Conservation (phyloP, 768 basidiomycete species). For the Leccinum disarticulatum region DNA sequence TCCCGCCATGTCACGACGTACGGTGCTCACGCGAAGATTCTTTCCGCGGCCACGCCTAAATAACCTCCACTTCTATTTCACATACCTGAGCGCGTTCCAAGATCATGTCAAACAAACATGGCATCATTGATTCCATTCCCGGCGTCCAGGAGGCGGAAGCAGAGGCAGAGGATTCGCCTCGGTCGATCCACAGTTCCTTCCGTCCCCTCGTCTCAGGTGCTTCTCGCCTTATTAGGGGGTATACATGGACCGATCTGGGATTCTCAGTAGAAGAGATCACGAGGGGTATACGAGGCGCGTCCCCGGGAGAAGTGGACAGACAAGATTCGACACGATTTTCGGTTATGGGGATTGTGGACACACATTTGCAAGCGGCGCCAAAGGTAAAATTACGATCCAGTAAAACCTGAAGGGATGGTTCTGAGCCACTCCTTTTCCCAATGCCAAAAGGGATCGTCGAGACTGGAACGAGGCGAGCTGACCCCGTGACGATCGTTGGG, state of each 20-base stretch:
- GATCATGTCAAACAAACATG: no score
- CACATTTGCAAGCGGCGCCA: conserved; percentile 53
- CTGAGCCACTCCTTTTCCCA: no score
- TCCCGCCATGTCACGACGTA: no score
- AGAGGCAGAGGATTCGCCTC: conserved; percentile 8
- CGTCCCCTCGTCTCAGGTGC: not conserved
- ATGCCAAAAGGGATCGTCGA: conserved; percentile 29
- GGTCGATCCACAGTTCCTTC: conserved; percentile 4
- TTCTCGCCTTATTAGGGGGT: not conserved
- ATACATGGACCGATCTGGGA: conserved; percentile 1
- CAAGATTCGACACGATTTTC: conserved; percentile 56
- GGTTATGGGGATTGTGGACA: conserved; percentile 67
- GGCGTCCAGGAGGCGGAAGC: not conserved
- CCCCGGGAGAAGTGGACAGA: conserved; percentile 47
- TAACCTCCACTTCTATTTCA: no score
- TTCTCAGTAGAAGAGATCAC: conserved; percentile 13
- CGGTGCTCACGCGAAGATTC: no score
- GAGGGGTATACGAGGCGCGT: conserved; percentile 31
- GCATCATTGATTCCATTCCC: not conserved
- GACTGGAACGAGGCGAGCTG: conserved; percentile 26
- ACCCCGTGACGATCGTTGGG: conserved; percentile 6
- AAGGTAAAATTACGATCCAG: not conserved
- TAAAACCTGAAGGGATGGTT: no score
- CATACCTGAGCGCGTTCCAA: no score
- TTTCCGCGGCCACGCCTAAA: no score